Base-by-base conservation (phyloP, 495 filamentous ascomycete species). In the Neurospora hispaniola region DNA sequence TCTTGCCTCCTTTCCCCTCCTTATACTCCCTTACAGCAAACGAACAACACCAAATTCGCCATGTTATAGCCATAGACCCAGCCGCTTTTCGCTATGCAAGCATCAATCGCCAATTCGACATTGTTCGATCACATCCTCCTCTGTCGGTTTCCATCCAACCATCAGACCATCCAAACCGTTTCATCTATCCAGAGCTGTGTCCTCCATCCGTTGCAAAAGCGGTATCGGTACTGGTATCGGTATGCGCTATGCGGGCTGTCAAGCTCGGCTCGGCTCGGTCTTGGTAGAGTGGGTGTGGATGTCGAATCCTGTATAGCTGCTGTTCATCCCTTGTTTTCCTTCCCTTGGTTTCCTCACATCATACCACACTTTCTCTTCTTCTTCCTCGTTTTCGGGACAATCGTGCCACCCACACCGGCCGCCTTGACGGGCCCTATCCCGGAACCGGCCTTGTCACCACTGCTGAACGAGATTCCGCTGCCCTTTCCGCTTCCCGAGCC, bases 311-410 rank as follows among this genome's bases (percentile, higher is more conserved):
- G 54, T 62, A 62, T 35, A 62, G 54, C 27, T 62, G 54, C 54
- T 62, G 54, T 31, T 62, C 54, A 72, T 72, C 71, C 42, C 68
- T 68, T 71, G 42, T 62, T 38, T 54, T 39, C 62, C 42, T 71
- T 72, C 42, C 48, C 42, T 20, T 71, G 71, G 42, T 73, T 20
- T 42, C 40, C 31, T 77, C 70, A 76, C 20, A 79, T 73, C 70
- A 79, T 66, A 48, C 59, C 68, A 69, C 79, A 81, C 75, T 76
- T 79, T 72, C 78, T 92, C 88, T 93, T 96, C 86, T 88, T 89
- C 83, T 83, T 86, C 77, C 84, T 83, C 79, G 78, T 74, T 80
- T 77, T 44, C 16, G 43, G 43, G 16, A 66, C 48, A 39, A 74
- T 73, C 16, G 54, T 62, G 11, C 54, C 54, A 14, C 54, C 54